Base-by-base conservation (phyloP, 176 grass and related monocot species). In the Aegilops longissima region DNA sequence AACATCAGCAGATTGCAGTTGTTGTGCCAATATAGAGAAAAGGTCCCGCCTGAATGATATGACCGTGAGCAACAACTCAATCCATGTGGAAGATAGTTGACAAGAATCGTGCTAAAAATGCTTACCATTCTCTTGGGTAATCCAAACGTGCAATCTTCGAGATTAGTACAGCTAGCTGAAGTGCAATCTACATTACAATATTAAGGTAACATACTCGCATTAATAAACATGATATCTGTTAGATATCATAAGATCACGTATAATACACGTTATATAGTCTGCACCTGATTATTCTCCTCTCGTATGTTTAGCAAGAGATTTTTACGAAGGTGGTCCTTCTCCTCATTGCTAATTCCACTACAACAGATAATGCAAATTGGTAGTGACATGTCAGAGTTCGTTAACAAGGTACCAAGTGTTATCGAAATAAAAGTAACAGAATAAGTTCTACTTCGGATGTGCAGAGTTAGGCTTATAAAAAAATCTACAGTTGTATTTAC, bases 71-170 rank as follows among this genome's bases (percentile, higher is more conserved):
- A 79, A 86, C 14, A 68, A 39, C 38, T 64, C 3, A 79, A 72
- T 58, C 58, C 38, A 61, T 66, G n/a, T 84, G 24, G 42, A 82
- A 84, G 62, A 84, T 17, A 84, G 40, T 42, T 68, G 65, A 70
- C 62, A 85, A 42, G 4, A 89, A 44, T 20, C 72, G 75, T 35
- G 62, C 16, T 5, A 29, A 2, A 73, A 54, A 84, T 36, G 40
- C 76, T 27, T 96, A 99, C 97, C 97, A 99, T 36, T 99, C 97
- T 90, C 90, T 99, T 78, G 97, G 97, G 82, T 96, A 99, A 94
- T 99, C 97, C 45, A 92, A 91, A 5, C 97, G 94, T 80, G 97
- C 94, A 85, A 99, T 93, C 88, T 99, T 99, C 40, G 97, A 95
- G n/a, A 99, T 91, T 82, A 99, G 85, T 64, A 99, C 94, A 36